Conservation (phyloP, 331 rosid genomes). For the Acacia pycnantha region DNA sequence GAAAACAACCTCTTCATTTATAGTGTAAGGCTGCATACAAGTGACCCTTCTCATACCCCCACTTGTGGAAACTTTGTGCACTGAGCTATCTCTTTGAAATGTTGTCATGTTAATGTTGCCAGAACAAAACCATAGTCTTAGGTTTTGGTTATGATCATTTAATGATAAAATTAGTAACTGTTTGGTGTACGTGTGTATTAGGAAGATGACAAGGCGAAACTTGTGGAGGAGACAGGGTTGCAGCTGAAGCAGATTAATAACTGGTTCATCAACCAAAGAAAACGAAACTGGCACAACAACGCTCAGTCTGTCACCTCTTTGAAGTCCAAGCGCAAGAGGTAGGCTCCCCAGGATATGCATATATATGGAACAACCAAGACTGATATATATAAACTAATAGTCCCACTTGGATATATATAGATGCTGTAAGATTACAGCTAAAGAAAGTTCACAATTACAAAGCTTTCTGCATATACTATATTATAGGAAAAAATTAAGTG, state of each 20-base stretch:
- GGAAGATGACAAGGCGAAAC: constrained; percentile 99
- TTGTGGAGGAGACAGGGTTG: constrained; percentile 97
- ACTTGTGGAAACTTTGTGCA: no score
- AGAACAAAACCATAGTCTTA: neutral
- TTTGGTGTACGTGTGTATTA: neutral
- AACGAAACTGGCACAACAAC: constrained; percentile 96
- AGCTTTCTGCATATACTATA: neutral
- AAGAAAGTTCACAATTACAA: neutral
- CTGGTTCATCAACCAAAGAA: constrained; percentile 98
- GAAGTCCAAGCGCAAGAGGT: constrained; percentile 98
- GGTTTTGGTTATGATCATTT: neutral
- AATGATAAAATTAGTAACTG: neutral
- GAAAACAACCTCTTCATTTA: no score
- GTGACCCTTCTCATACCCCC: no score
- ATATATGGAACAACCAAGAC: constrained; percentile 9
- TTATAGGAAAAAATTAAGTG: neutral
- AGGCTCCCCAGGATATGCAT: constrained; percentile 13
- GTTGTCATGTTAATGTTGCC: neutral
- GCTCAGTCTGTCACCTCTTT: constrained; percentile 90
- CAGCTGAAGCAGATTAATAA: constrained; percentile 98
- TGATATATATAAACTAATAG: neutral
- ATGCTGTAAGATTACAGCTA: neutral
- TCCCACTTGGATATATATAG: neutral
- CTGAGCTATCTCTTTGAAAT: no score
- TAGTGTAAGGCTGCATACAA: no score